Evolutionary conservation across 2,329 filamentous ascomycete species (phyloP), one percentile per base, ranked within the genome.

Genomic region (Phyllosticta citriasiana): DNA sequence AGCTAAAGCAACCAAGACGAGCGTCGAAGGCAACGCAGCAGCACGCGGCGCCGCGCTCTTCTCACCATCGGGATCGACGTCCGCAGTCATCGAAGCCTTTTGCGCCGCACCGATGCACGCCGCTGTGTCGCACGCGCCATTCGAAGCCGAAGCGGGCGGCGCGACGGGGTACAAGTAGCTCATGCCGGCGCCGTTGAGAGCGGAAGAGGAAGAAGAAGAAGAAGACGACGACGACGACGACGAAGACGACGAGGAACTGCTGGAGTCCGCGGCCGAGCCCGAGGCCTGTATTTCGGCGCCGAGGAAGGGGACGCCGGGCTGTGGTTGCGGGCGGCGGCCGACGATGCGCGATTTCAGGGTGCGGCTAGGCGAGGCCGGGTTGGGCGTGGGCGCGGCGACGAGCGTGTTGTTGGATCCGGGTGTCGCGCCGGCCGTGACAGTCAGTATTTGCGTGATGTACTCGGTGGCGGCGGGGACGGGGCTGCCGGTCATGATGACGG

Each of bases 401-500:
- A 16, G 12, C 51, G 35, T 30, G 12, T 4, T 47, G 14, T n/a
- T 47, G 40, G 14, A 16, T 16, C 16, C 40, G 40, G 40, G 40
- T 47, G 40, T 53, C 9, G 55, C 57, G 5, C 26, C n/a, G 22
- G 52, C 56, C 1, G 61, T 59, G 33, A 59, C 25, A 12, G 57
- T 62, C 14, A 53, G 57, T 52, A 59, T 56, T 27, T 53, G 10
- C 26, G 57, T 59, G n/a, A 59, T 50, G 51, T 56, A 24, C 19
- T 27, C 51, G 7, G n/a, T 53, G 14, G 27, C 40, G 22, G 57
- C 30, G 5, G 53, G 61, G 22, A 47, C 30, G 35, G 55, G 51
- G 30, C 51, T 62, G 24, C 56, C 25, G 35, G 60, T 62, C 51
- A 62, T 40, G 25, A 50, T 57, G 60, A 62, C 33, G 19, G 55